Evolutionary conservation across 805 yeast species (phyloP), one percentile per base, ranked within the genome.

Genomic region (Sugiyamaella boreocaroliniensis): DNA sequence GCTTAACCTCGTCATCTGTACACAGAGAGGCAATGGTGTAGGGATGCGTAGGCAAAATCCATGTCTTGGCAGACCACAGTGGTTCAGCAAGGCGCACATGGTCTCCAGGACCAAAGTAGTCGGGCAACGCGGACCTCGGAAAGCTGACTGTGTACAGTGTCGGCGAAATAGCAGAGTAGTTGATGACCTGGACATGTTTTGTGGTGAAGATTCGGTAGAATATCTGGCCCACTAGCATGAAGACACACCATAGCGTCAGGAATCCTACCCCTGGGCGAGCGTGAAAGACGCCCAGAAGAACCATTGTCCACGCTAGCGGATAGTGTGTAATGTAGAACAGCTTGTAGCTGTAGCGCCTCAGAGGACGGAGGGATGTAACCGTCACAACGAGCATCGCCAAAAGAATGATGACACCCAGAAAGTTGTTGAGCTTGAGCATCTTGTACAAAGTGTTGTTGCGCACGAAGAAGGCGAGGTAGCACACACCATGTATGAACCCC

Each of bases 311-410:
- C 1, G 96, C 83, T 64, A 83, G 77, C 7, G 81, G 61, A 58
- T 89, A 86, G 69, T 92, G 98, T 46, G 79, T 70, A 50, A 76
- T 69, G 64, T 80, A 90, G 59, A 92, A 92, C 0, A 80, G 47
- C 54, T 76, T 77, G 69, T 86, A 92, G 50, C 71, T 74, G 10
- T 69, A 58, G 53, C 86, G 75, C 59, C 97, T 76, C 22, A 86
- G 64, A 29, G 69, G 72, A 54, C 80, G 81, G 43, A 89, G 60
- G 0, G 96, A 88, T 0, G 95, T 82, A 4, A 87, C 51, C 0
- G 78, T 76, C 41, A 92, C 82, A 5, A 80, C 52, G 0, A 80
- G 26, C 57, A 89, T 86, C 2, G 85, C 81, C 0, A 67, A n/a
- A 66, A 88, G 68, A 0, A 93, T 88, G 1, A 78, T 59, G 63